phyloP scores from a whole-genome alignment of 225 moss, liverwort and hornwort species.

The Pseudisothecium myosuroides region DNA sequence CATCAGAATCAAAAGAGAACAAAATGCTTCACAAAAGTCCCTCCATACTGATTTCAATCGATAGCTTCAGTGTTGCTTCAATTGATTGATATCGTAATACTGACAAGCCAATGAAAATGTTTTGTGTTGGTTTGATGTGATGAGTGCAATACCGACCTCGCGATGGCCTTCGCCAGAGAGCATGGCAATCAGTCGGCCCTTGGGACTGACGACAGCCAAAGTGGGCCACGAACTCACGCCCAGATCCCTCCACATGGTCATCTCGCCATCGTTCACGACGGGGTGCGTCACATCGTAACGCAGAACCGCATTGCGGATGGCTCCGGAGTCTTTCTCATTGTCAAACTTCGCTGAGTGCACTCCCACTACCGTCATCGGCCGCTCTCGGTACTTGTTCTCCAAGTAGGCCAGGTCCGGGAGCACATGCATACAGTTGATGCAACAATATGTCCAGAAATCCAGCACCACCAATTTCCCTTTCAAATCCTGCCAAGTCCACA shows the following conservation, averaged over 20 bases:
- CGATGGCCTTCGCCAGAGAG: constrained; percentile 89
- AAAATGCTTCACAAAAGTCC: not conserved
- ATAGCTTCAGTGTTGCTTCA: not conserved
- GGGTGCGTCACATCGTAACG: constrained; percentile 93
- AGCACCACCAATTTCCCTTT: constrained; percentile 80
- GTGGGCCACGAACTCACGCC: constrained; percentile 99
- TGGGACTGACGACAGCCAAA: constrained; percentile 70
- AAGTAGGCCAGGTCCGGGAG: constrained; percentile 83
- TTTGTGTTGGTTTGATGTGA: not conserved
- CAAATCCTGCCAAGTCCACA: constrained; percentile 52
- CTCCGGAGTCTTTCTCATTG: constrained; percentile 86
- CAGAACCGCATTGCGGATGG: constrained; percentile 81
- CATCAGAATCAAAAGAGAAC: not conserved
- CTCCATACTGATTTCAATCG: not conserved
- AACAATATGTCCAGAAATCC: constrained; percentile 99
- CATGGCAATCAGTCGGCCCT: constrained; percentile 74
- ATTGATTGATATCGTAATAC: not conserved
- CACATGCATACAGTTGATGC: constrained; percentile 98
- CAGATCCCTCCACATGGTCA: constrained; percentile 92
- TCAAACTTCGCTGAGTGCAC: constrained; percentile 99
- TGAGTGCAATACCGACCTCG: constrained; percentile 22
- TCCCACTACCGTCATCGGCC: constrained; percentile 83
- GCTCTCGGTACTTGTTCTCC: constrained; percentile 62
- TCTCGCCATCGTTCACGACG: constrained; percentile 95
- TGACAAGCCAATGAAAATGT: not conserved